Percentiles rank a stretch among this genome's conserved stretches.
These are phyloP conservation scores for Nitzschia putrida DNA, from an alignment of 108 stramenopile genomes.

Conservation along the genomic window DNA sequence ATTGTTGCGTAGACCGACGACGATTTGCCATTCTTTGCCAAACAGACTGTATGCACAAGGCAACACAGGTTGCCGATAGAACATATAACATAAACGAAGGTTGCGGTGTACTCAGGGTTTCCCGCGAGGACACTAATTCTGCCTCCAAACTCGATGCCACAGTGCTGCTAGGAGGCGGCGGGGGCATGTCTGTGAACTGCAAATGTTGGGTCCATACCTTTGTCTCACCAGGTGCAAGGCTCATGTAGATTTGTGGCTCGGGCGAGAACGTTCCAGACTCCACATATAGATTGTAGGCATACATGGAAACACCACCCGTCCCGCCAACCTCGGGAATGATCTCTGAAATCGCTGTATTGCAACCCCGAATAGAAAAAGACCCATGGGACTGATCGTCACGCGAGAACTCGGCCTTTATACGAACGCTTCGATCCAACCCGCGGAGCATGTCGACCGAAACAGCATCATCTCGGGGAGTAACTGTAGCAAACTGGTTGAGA, in stretches of 20 bases:
- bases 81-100: conserved; percentile 5
- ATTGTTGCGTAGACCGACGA: background rate
- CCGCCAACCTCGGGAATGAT: conserved; percentile 62
- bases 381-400: conserved; percentile 61
- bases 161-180: background rate
- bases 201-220: conserved; percentile 77
- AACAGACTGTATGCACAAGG: conserved; percentile 6
- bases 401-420: conserved; percentile 77
- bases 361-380: conserved; percentile 59
- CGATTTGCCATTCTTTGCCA: background rate
- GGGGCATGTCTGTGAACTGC: conserved; percentile 20
- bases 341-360: conserved; percentile 58
- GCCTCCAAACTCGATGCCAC: background rate
- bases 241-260: conserved; percentile 71
- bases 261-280: conserved; percentile 78
- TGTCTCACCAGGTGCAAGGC: conserved; percentile 60
- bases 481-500: conserved; percentile 52
- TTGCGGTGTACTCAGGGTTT: background rate
- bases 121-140: background rate
- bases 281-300: conserved; percentile 77
- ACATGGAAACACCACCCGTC: conserved; percentile 53
- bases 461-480: conserved; percentile 39
- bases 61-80: conserved; percentile 11
- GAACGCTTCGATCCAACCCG: conserved; percentile 57
- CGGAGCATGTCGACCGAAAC: conserved; percentile 54